Evolutionary conservation across 129 eudicot genomes (phyloP).

Genomic region (Flaveria robusta): DNA sequence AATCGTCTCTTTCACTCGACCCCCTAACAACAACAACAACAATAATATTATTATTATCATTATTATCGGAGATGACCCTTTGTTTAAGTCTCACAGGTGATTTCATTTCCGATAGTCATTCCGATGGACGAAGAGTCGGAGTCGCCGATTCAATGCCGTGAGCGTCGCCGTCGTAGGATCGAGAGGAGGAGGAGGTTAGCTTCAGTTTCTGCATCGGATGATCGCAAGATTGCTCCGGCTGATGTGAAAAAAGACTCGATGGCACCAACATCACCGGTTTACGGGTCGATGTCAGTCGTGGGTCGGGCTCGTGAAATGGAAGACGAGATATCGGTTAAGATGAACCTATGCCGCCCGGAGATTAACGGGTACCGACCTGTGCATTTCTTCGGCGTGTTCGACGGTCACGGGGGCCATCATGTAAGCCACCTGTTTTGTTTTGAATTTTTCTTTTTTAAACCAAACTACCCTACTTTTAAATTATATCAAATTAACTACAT

Average conservation of each 20-base stretch:
- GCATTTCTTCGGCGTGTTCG: conserved; percentile 53
- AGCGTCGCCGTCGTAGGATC: conserved; percentile 51
- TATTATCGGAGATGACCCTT: background rate
- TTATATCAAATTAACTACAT: too few relatives aligned
- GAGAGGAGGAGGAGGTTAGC: conserved; percentile 38
- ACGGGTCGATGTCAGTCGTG: conserved; percentile 41
- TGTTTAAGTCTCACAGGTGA: background rate
- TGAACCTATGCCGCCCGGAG: conserved; percentile 49
- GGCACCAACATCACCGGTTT: conserved; percentile 20
- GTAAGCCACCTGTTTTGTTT: conserved; percentile 29
- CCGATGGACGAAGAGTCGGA: conserved; percentile 14
- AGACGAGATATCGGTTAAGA: conserved; percentile 46
- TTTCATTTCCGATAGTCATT: too few relatives aligned
- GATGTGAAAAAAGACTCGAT: background rate
- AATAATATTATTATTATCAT: too few relatives aligned
- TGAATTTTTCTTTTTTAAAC: too few relatives aligned
- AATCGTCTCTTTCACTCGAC: conserved; percentile 9
- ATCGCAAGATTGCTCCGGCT: background rate
- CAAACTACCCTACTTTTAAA: too few relatives aligned
- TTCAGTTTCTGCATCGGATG: conserved; percentile 6
- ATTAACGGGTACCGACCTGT: conserved; percentile 41
- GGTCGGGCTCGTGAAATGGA: conserved; percentile 54
- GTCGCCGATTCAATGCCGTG: conserved; percentile 45
- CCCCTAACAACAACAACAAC: too few relatives aligned
- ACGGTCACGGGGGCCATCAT: conserved; percentile 64